phyloP scores from a whole-genome alignment of 2,329 filamentous ascomycete genomes.

The Mariannaea sp. region DNA sequence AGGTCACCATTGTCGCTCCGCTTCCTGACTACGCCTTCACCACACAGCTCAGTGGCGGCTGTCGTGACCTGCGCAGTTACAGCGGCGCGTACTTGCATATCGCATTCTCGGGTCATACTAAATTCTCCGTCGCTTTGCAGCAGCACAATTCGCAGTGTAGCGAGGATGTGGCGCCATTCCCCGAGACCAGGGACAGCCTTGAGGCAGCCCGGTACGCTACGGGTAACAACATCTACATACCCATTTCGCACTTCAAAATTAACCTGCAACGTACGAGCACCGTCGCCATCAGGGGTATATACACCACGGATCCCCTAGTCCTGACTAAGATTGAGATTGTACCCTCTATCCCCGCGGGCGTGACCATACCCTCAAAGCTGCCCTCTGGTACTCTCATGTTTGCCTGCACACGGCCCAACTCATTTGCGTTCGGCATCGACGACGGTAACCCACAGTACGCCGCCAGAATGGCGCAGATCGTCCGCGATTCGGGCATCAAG shows the following conservation, averaged over 20 bases:
- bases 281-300: constrained; percentile 68
- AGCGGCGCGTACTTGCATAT: constrained; percentile 67
- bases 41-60: constrained; percentile 53
- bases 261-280: constrained; percentile 60
- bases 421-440: constrained; percentile 74
- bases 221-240: constrained; percentile 66
- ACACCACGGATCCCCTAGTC: constrained; percentile 53
- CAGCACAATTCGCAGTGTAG: constrained; percentile 69
- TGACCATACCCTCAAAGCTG: constrained; percentile 62
- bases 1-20: constrained; percentile 50
- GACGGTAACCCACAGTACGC: constrained; percentile 61
- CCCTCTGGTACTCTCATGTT: constrained; percentile 65
- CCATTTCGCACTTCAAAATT: constrained; percentile 68
- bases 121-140: constrained; percentile 67
- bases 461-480: constrained; percentile 57
- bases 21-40: constrained; percentile 61
- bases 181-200: constrained; percentile 70
- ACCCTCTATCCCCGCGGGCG: constrained; percentile 53
- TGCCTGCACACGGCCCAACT: constrained; percentile 69
- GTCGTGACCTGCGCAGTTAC: constrained; percentile 59
- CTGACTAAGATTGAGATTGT: constrained; percentile 67
- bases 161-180: constrained; percentile 60
- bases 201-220: constrained; percentile 64
- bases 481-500: constrained; percentile 64
- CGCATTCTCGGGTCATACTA: constrained; percentile 63